Percentiles rank a stretch among this genome's conserved stretches.
Evolutionary conservation across 164 flowering plant species (phyloP).

Genomic region (Vitis rotundifolia): DNA sequence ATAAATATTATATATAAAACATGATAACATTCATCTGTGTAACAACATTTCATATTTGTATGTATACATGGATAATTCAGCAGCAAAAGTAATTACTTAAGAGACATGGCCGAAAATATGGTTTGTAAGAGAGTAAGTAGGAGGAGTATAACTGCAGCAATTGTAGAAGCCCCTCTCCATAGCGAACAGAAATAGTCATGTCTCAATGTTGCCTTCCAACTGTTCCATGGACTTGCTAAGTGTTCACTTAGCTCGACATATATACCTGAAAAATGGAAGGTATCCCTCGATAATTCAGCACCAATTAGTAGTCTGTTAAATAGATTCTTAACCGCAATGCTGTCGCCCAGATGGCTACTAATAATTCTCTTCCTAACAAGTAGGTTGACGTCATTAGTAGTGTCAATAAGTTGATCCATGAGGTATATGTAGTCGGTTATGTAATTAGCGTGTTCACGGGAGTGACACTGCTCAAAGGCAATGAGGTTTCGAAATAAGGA

Average conservation of each 20-base stretch:
- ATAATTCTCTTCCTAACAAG: constrained; percentile 7
- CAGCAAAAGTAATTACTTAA: too few relatives aligned
- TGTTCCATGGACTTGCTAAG: constrained; percentile 14
- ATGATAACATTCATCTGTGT: too few relatives aligned
- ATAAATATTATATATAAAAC: too few relatives aligned
- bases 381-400: constrained; percentile 20
- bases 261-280: constrained; percentile 9
- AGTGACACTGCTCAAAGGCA: constrained; percentile 29
- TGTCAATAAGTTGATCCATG: constrained; percentile 14
- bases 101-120: too few relatives aligned
- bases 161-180: constrained; percentile 19
- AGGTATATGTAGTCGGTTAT: constrained; percentile 7
- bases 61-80: too few relatives aligned
- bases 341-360: background rate
- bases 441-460: constrained; percentile 1
- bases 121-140: constrained; percentile 22
- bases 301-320: background rate
- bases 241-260: constrained; percentile 9
- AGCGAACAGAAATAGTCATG: constrained; percentile 25
- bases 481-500: constrained; percentile 3
- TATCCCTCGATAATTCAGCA: too few relatives aligned
- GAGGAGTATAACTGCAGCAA: too few relatives aligned
- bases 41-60: too few relatives aligned
- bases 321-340: background rate
- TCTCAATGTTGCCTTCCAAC: constrained; percentile 19